Evolutionary conservation across 2,329 filamentous ascomycete species (phyloP), one percentile per base, ranked within the genome.

Genomic region (Zymoseptoria pseudotritici): DNA sequence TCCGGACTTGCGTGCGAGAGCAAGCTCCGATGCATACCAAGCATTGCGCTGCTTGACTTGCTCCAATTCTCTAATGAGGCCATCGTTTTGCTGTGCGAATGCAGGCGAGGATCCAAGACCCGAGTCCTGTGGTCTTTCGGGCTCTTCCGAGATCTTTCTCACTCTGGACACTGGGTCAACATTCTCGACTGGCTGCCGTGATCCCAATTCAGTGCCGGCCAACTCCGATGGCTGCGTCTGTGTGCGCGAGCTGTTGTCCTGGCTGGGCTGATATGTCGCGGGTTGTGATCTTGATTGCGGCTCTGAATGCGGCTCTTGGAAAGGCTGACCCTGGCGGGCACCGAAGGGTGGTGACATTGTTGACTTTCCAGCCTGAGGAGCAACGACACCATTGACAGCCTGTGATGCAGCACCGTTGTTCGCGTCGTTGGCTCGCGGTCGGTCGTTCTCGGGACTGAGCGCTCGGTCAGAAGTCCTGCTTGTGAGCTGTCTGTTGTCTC

Each of bases 1-100:
- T 4, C 94, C 94, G 50, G 90, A 85, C 75, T 96, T 96, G 55
- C 89, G 86, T 6, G 94, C 95, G 64, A 99, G 79, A 60, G 96
- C 91, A 53, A 99, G 80, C 75, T 99, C 94, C 0, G 93, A 97
- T 7, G 91, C 91, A 74, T 96, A 97, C 94, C 94, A 99, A 0
- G 93, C 93, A 75, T 96, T 97, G 56, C 89, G 85, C 70, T 88
- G 94, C 69, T 90, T 90, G 3, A 87, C 83, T 8, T 86, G 82
- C 71, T 99, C 93, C 2, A 99, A 80, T 72, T 99, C 94, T 72
- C 94, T 93, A 13, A 90, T 80, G 11, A 97, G 75, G 0, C 89
- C 86, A 63, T 90, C 88, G 1, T 88, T 87, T 66, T 88, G 85
- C 7, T 73, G 84, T 80, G 70, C 86, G 82, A 72, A 83, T 73